These are phyloP conservation scores for Ceratocystiopsis minuta DNA, from an alignment of 2,329 filamentous ascomycete genomes.

Conservation along the genomic window DNA sequence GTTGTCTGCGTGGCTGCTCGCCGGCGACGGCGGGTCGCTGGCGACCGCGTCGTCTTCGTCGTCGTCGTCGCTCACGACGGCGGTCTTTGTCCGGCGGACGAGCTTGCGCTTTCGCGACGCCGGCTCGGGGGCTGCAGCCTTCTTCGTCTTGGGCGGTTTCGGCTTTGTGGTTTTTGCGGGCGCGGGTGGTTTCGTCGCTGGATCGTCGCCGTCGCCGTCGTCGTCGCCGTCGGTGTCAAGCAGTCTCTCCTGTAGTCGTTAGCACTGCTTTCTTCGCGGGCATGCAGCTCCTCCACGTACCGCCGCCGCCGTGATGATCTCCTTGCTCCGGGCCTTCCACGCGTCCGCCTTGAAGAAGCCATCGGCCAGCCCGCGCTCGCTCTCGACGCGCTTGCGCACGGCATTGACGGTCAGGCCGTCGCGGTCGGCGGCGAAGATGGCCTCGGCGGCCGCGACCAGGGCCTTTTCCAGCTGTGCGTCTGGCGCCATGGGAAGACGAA, in stretches of 20 bases:
- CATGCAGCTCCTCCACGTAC: slow-evolving; percentile 20
- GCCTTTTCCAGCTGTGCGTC: slow-evolving; percentile 20
- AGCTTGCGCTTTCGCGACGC: neutral
- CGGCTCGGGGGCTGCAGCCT: slow-evolving; percentile 1
- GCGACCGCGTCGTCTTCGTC: slow-evolving; percentile 31
- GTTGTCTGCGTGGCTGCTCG: slow-evolving; percentile 27
- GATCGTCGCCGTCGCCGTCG: neutral
- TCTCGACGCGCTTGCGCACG: slow-evolving; percentile 33
- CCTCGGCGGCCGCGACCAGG: slow-evolving; percentile 27
- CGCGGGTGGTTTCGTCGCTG: slow-evolving; percentile 4
- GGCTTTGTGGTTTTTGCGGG: slow-evolving; percentile 3
- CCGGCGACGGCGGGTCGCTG: slow-evolving; percentile 56
- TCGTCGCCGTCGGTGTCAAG: slow-evolving; percentile 1
- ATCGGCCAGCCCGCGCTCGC: slow-evolving; percentile 27
- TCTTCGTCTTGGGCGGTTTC: slow-evolving; percentile 2
- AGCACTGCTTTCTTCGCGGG: neutral
- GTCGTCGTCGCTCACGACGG: neutral
- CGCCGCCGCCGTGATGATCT: slow-evolving; percentile 34
- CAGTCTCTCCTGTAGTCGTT: slow-evolving; percentile 3
- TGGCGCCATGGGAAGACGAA: too few relatives aligned
- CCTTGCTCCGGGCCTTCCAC: slow-evolving; percentile 43
- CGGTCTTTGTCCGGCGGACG: neutral
- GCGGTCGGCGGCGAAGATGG: slow-evolving; percentile 25
- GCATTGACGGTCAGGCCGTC: slow-evolving; percentile 37
- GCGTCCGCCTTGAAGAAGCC: slow-evolving; percentile 29